Evolutionary conservation across 495 filamentous ascomycete genomes (phyloP), one percentile per base, ranked within the genome.

Genomic region (Xylaria intraflava): DNA sequence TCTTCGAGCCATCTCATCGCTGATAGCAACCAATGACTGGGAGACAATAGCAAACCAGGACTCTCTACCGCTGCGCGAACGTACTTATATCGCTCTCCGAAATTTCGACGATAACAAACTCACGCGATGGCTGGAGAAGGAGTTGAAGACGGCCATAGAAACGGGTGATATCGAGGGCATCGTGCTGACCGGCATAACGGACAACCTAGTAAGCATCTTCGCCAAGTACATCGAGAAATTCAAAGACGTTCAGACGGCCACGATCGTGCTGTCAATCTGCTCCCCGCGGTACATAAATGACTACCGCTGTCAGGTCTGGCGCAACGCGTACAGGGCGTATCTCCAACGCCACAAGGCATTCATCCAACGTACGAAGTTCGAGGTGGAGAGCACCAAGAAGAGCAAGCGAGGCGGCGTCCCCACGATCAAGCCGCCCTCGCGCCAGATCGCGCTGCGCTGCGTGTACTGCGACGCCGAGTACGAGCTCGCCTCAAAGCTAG

Each of bases 21-120:
- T 90, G 47, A 89, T 96, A 46, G 84, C 88, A 45, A 90, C 86
- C 20, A 89, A 89, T 7, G 81, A 94, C 65, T 97, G 93, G 93
- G 73, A 81, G 24, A 81, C 81, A 10, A 89, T 97, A 19, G 81
- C 88, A 50, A 79, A 88, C 46, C 90, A 96, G 65, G 74, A 77
- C 3, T 89, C 89, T 27, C 78, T 98, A 0, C 89, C 93, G 0
- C 78, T 97, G 12, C 81, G 81, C 38, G 89, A 96, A 57, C 88
- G 94, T 11, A 78, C 94, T 33, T 88, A 86, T 24, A 84, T 96
- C 9, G 93, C 94, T 0, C 71, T 97, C 24, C 82, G 88, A 56
- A 88, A 91, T 74, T 80, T 97, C 30, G 72, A 81, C 10, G 93
- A 98, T 60, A 79, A 82, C 1, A 80, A 87, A 41, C 79, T 98